Base-by-base conservation (phyloP, 805 yeast species). In the Candida nemodendra region DNA sequence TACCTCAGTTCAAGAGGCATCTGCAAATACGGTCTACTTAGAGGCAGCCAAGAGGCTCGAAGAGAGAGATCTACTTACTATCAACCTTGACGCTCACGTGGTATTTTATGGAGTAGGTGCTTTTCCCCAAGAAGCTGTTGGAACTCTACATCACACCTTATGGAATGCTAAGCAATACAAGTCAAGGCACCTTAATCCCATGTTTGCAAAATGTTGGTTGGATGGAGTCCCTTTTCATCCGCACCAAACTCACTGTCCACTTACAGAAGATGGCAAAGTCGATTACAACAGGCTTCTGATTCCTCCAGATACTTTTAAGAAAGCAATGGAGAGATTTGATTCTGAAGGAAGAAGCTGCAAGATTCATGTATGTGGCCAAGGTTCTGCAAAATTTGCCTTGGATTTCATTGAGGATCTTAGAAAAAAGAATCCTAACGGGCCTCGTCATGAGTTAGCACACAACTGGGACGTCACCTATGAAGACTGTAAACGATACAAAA, bases 211-310 rank as follows among this genome's bases (percentile, higher is more conserved):
- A 36, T 51, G 48, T 30, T 53, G 58, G 58, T 34, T 53, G 22
- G 58, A 53, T 36, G 58, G 58, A 36, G 58, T 53, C 16, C 58
- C 58, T 17, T 51, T 55, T 54, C 41, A 36, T 27, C 54, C 55
- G 21, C 50, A 53, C 28, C 42, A 48, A 24, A 47, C 56, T 16
- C 55, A 53, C 27, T 48, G 53, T 34, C 48, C 53, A 5, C 33
- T 53, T 22, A 42, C 44, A 2, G 45, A 40, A 26, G 52, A 51
- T 3, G 56, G 48, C 15, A 40, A 48, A 32, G 47, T 49, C 16
- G 50, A 50, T 37, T 44, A 34, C 30, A 30, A 38, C 9, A 43
- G 48, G 18, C 34, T 53, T 11, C 39, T 53, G 45, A 51, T 53
- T 41, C 58, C 58, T 21, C 55, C 36, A 27, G 56, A 48, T 12